These are phyloP conservation scores for Penicillium turbatum DNA, from an alignment of 495 filamentous ascomycete genomes.

Conservation along the genomic window DNA sequence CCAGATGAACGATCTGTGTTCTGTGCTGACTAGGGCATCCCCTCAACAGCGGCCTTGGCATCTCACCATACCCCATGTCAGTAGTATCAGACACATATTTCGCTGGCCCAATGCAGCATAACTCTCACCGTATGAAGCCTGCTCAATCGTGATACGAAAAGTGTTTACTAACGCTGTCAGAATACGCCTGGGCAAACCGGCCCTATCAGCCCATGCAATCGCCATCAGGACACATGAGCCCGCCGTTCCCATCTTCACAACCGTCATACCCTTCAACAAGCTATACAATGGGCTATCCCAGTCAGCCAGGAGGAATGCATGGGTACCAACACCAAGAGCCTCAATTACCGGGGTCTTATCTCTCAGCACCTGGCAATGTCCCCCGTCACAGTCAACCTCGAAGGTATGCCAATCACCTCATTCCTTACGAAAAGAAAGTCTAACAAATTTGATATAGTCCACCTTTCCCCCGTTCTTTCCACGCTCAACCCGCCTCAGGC, in stretches of 20 bases:
- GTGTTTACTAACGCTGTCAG: constrained; percentile 14
- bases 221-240: constrained; percentile 16
- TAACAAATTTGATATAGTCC: constrained; percentile 13
- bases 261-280: constrained; percentile 15
- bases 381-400: constrained; percentile 14
- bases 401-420: constrained; percentile 11
- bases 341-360: constrained; percentile 14
- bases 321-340: constrained; percentile 15
- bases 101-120: constrained; percentile 27
- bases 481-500: constrained; percentile 9
- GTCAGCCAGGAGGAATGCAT: constrained; percentile 9
- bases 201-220: constrained; percentile 19
- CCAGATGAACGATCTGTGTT: background rate
- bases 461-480: constrained; percentile 15
- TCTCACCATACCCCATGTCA: constrained; percentile 25
- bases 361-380: constrained; percentile 12
- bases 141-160: background rate
- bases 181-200: constrained; percentile 25
- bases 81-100: constrained; percentile 26
- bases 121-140: constrained; percentile 19
- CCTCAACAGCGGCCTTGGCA: constrained; percentile 17
- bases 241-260: constrained; percentile 17
- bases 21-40: constrained; percentile 5
- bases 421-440: background rate
- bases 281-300: constrained; percentile 16